Evolutionary conservation across 1,139 yeast genomes (phyloP).

Genomic region (Ogataea hybrid): DNA sequence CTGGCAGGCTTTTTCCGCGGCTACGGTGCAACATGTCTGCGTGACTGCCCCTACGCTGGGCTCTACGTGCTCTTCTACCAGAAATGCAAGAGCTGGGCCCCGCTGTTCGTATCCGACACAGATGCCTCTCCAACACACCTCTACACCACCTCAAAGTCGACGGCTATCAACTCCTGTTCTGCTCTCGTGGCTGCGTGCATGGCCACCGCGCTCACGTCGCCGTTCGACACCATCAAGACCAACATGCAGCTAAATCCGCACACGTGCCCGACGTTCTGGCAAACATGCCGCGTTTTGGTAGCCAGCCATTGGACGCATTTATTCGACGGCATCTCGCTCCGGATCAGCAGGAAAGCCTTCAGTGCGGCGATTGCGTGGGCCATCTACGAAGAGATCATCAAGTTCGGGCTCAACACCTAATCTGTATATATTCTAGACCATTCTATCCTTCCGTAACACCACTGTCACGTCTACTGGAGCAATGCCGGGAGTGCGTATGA

Average conservation of each 20-base stretch:
- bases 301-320: conserved; percentile 63
- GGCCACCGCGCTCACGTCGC: conserved; percentile 88
- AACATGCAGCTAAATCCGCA: conserved; percentile 72
- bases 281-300: conserved; percentile 37
- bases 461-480: conserved; percentile 27
- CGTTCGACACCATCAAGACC: conserved; percentile 93
- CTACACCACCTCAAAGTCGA: conserved; percentile 42
- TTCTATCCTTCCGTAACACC: conserved; percentile 27
- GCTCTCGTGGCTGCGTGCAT: conserved; percentile 75
- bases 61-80: conserved; percentile 84
- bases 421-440: neutral
- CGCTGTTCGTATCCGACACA: conserved; percentile 14
- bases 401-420: conserved; percentile 25
- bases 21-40: conserved; percentile 77
- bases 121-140: conserved; percentile 3
- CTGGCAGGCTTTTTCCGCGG: conserved; percentile 79
- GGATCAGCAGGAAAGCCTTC: conserved; percentile 81
- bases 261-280: conserved; percentile 39
- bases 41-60: conserved; percentile 98
- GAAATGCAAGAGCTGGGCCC: conserved; percentile 48
- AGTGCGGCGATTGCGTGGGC: conserved; percentile 98
- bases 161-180: conserved; percentile 63
- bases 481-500: conserved; percentile 35
- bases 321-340: conserved; percentile 79
- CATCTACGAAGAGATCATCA: conserved; percentile 83